Evolutionary conservation across 345 rosid species (phyloP), one percentile per base, ranked within the genome.

Genomic region (Hevea brasiliensis): DNA sequence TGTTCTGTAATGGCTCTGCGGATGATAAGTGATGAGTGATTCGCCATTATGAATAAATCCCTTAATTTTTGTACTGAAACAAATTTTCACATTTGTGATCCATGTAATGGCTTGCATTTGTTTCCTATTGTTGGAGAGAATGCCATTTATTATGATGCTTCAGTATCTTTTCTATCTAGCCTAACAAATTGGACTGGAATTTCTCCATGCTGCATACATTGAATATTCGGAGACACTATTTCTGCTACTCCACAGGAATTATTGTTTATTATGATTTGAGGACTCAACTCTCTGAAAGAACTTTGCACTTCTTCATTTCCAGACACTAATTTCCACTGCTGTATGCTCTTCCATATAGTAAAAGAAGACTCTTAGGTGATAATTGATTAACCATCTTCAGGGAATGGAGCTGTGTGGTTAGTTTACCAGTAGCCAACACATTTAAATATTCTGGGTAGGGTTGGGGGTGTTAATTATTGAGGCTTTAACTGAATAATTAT

Each of bases 21-120:
- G n/a, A n/a, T n/a, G n/a, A n/a, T n/a, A n/a, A n/a, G n/a, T n/a
- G n/a, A n/a, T n/a, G n/a, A 75, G 29, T 56, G 27, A 48, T 70
- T 50, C 27, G 65, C 56, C 17, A 51, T 37, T 37, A 60, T 71
- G 54, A 63, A 74, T 40, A 59, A 3, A 44, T 32, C 55, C n/a
- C 26, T 40, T 27, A 58, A 61, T 27, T 81, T 81, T 73, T 62
- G 26, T 70, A 65, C 76, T 3, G 67, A 71, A 55, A 26, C 57
- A 24, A 60, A 64, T 47, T 24, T 45, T 27, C 74, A 73, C 51
- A 1, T 69, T 27, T 80, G 80, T 65, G 78, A 75, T 13, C 64
- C 68, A 55, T 70, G 78, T 56, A 67, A 73, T 73, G 72, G 72
- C 56, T 21, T 81, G 77, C 65, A 70, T 65, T 53, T 81, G 45